Base-by-base conservation (phyloP, 305 asterid species). In the Solanum chacoense region DNA sequence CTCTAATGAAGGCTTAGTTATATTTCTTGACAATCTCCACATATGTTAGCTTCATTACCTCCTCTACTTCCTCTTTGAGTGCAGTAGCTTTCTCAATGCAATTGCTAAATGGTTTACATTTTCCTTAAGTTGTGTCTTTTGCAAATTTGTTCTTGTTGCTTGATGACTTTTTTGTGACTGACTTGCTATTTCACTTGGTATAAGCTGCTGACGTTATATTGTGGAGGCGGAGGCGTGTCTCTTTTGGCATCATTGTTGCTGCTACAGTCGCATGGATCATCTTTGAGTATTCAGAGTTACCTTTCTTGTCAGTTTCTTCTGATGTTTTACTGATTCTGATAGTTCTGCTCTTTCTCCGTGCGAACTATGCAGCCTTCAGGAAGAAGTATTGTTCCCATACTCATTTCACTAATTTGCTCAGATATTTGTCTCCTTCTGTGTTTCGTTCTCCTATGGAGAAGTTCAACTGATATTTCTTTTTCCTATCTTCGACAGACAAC, bases 191-290 rank as follows among this genome's bases (percentile, higher is more conserved):
- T 90, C 88, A 71, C 86, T 91, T 85, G 85, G 63, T 55, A 90
- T 76, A 91, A 97, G 99, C 98, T 93, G 98, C 98, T 91, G 99
- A 96, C 93, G 94, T 93, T 89, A 91, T 94, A 73, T 89, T 94
- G 85, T 96, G 99, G 99, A 96, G 95, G 89, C 91, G 91, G 86
- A 91, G 93, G 73, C 94, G 81, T 91, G 94, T 93, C 88, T 95
- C 98, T 34, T 93, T 91, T 90, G 98, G 99, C 88, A 89, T 95
- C 89, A 91, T 95, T 80, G 88, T 92, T 71, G 92, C 93, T 89
- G 94, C 99, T 87, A 97, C 98, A 90, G 92, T 93, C 88, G 95
- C 98, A 18, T 97, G 99, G 99, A 81, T 95, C 81, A 88, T 95
- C 80, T 89, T 95, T 87, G 98, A 95, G 93, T 93, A 91, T 89